A percentile compares a stretch with the other conserved stretches of the same genome.
Conservation (phyloP, 2,329 filamentous ascomycete species). For the Eurotiales sp. region DNA sequence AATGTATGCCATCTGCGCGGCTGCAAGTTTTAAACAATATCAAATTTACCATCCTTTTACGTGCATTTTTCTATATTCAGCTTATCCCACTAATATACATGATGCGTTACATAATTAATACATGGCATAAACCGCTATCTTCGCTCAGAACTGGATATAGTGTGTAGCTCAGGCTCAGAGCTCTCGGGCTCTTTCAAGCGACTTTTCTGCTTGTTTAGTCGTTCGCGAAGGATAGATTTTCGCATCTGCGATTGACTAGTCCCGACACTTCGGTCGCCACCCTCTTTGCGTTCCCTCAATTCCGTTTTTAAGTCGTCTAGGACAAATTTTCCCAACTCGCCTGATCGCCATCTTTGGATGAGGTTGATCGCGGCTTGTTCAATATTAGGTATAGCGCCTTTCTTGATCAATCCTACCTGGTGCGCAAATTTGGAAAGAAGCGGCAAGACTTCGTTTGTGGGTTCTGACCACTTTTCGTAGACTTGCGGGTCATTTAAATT, state of each 20-base stretch:
- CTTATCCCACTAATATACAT: neutral
- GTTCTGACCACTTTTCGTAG: constrained; percentile 62
- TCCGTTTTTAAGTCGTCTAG: constrained; percentile 71
- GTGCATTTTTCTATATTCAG: neutral
- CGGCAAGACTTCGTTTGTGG: constrained; percentile 79
- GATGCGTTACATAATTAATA: neutral
- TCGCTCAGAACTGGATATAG: constrained; percentile 15
- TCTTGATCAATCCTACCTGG: constrained; percentile 70
- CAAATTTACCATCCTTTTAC: no score
- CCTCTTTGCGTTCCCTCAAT: constrained; percentile 47
- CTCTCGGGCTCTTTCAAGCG: constrained; percentile 1
- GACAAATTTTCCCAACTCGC: constrained; percentile 70
- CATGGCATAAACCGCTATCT: neutral
- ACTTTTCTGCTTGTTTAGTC: constrained; percentile 21
- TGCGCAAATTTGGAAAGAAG: constrained; percentile 68
- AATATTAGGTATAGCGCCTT: constrained; percentile 66
- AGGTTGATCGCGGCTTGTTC: constrained; percentile 75
- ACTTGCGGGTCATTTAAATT: constrained; percentile 63
- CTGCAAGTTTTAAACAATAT: no score
- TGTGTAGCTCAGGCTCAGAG: constrained; percentile 16
- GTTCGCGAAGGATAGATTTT: constrained; percentile 31
- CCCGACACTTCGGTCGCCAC: constrained; percentile 27
- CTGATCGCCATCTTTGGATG: constrained; percentile 76
- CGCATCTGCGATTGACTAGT: constrained; percentile 44
- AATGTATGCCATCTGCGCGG: no score